Conservation (phyloP, 2,329 filamentous ascomycete genomes). For the Pseudogymnoascus sp. region DNA sequence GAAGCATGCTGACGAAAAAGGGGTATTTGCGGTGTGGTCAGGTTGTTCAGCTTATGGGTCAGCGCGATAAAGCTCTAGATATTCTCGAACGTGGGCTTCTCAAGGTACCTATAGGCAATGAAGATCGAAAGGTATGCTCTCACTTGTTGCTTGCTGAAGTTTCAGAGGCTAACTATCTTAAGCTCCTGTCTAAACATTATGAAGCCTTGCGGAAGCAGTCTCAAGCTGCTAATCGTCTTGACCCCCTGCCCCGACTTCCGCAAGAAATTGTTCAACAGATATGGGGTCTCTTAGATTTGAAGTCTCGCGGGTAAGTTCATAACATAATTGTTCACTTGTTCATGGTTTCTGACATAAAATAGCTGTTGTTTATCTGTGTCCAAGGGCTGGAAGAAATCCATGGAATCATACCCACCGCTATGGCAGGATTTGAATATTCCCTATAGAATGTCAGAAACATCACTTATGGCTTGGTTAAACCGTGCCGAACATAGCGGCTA, state of each 20-base stretch:
- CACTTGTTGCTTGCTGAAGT: neutral
- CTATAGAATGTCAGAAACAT: neutral
- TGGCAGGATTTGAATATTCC: neutral
- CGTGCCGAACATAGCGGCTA: neutral
- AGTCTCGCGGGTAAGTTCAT: neutral
- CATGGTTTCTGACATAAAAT: neutral
- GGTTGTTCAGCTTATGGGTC: constrained; percentile 22
- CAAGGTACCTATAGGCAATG: constrained; percentile 25
- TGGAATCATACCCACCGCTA: constrained; percentile 1
- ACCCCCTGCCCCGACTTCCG: neutral
- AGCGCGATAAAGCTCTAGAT: constrained; percentile 24
- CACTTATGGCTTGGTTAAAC: neutral
- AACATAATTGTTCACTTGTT: neutral
- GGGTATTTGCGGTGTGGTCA: constrained; percentile 29
- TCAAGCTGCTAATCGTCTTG: neutral
- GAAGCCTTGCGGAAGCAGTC: neutral
- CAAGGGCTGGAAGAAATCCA: neutral
- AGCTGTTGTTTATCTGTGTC: neutral
- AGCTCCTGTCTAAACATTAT: neutral
- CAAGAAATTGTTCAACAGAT: neutral
- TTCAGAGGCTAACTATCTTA: neutral
- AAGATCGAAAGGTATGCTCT: constrained; percentile 20
- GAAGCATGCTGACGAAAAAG: constrained; percentile 14
- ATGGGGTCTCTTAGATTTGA: neutral
- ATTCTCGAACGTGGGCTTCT: constrained; percentile 27